These are phyloP conservation scores for Phytophthora syringae DNA, from an alignment of 352 stramenopile species.

Conservation along the genomic window DNA sequence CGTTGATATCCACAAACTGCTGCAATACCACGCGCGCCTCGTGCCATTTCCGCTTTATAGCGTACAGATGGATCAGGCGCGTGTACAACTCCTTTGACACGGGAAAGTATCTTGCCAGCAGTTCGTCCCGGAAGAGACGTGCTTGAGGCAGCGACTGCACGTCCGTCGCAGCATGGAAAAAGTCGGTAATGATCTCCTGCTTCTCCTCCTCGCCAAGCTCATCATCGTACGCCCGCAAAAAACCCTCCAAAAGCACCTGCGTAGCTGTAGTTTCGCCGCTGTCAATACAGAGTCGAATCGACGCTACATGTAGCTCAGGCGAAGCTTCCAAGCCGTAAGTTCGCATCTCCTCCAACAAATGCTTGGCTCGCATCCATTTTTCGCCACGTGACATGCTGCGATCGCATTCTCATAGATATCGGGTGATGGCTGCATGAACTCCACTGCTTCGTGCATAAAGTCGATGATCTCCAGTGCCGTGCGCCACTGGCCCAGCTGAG, in stretches of 20 bases:
- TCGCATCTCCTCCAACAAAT: slow-evolving; percentile 70
- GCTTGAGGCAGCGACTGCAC: slow-evolving; percentile 55
- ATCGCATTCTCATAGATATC: slow-evolving; percentile 83
- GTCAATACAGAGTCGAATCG: slow-evolving; percentile 58
- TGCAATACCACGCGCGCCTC: slow-evolving; percentile 53
- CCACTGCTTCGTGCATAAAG: slow-evolving; percentile 69
- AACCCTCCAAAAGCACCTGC: slow-evolving; percentile 46
- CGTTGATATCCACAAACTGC: slow-evolving; percentile 51
- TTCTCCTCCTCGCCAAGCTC: slow-evolving; percentile 50
- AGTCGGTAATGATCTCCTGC: slow-evolving; percentile 40
- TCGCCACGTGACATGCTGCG: slow-evolving; percentile 47
- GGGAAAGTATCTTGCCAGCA: slow-evolving; percentile 37
- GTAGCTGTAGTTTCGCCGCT: slow-evolving; percentile 64
- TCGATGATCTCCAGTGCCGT: slow-evolving; percentile 69
- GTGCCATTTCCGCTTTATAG: slow-evolving; percentile 62
- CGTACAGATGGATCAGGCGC: slow-evolving; percentile 56
- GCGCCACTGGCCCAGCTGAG: slow-evolving; percentile 54
- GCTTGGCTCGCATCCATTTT: slow-evolving; percentile 80
- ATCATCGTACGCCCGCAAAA: slow-evolving; percentile 45
- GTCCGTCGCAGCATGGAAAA: slow-evolving; percentile 55
- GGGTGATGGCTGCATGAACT: slow-evolving; percentile 73
- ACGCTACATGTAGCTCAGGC: slow-evolving; percentile 53
- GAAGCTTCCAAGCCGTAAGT: slow-evolving; percentile 62
- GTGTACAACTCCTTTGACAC: slow-evolving; percentile 50
- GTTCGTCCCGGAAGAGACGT: slow-evolving; percentile 63